Evolutionary conservation across 139 green algal genomes (phyloP).

Genomic region (Limnomonas spitsbergensis): DNA sequence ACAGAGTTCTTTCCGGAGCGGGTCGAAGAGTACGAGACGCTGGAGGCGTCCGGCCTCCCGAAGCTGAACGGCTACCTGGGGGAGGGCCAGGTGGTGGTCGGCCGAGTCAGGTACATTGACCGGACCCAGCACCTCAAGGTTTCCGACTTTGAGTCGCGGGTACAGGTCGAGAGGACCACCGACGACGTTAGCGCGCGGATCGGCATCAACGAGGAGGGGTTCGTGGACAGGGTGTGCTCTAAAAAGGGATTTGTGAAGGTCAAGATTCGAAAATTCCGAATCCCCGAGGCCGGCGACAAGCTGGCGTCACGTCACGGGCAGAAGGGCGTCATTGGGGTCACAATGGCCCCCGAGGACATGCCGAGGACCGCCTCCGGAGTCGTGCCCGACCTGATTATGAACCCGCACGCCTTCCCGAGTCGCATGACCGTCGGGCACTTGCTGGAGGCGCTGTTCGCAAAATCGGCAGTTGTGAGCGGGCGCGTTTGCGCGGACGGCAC

Average conservation of each 20-base stretch:
- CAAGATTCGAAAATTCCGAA: conserved; percentile 40
- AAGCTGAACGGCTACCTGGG: conserved; percentile 13
- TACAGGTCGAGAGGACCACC: background rate
- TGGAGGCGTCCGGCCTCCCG: conserved; percentile 55
- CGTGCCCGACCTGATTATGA: conserved; percentile 35
- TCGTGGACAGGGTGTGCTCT: conserved; percentile 6
- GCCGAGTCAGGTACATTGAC: background rate
- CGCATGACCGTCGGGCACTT: conserved; percentile 33
- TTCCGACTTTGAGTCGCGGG: background rate
- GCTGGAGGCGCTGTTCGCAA: conserved; percentile 26
- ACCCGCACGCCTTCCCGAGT: conserved; percentile 33
- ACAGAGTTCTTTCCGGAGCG: no score
- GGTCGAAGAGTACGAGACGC: conserved; percentile 52
- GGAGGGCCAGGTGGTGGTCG: conserved; percentile 21
- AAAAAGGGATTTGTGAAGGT: conserved; percentile 42
- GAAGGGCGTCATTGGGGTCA: conserved; percentile 29
- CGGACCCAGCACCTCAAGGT: background rate
- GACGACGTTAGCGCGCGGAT: conserved; percentile 15
- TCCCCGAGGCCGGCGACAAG: conserved; percentile 67
- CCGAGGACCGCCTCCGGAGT: conserved; percentile 14
- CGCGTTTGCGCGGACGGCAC: conserved; percentile 50
- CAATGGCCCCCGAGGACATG: conserved; percentile 19
- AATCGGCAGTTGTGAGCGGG: conserved; percentile 23
- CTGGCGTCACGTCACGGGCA: conserved; percentile 36
- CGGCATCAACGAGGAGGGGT: background rate